Evolutionary conservation across 2,329 filamentous ascomycete genomes (phyloP), one percentile per base, ranked within the genome.

Genomic region (Karstenula rhodostoma): DNA sequence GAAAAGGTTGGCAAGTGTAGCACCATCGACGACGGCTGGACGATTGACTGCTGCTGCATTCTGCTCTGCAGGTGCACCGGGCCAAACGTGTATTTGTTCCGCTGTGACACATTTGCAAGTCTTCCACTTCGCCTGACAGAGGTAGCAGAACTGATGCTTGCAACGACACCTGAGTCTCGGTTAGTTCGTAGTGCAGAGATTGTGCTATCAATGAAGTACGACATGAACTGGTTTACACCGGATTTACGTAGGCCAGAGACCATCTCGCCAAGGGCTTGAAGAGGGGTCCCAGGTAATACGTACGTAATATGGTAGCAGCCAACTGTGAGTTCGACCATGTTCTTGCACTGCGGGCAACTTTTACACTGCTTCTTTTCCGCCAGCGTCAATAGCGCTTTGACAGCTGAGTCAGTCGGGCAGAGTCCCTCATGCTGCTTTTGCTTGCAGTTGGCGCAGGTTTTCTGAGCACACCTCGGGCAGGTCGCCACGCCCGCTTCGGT

Each of bases 71-170:
- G 13, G 23, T 50, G 47, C 47, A 32, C 15, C 32, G 9, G 19
- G 48, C 48, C 32, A 37, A 8, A 65, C 58, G 19, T 58, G 37
- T 1, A 29, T 47, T 46, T 68, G 59, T 15, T 61, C 57, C 54
- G 59, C 64, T 1, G 15, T 13, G 1, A 37, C 19, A 32, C 65
- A 67, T 1, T 48, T 37, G 56, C 65, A 67, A 13, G 59, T 64
- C 58, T 56, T 62, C 69, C 67, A 71, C n/a, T 50, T 55, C 8
- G 83, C 85, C 27, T 85, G 85, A 68, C 87, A 89, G 7, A 86
- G 83, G 67, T 88, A 90, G 77, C 90, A 93, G 70, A 93, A 92
- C 62, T 91, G 82, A 9, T 88, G 85, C 62, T 85, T 84, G 75
- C 90, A 93, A 53, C 52, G 48, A 33, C 67, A 69, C 0, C 67